Base-by-base conservation (phyloP, 2,329 filamentous ascomycete genomes). In the Paecilomyces sp. region DNA sequence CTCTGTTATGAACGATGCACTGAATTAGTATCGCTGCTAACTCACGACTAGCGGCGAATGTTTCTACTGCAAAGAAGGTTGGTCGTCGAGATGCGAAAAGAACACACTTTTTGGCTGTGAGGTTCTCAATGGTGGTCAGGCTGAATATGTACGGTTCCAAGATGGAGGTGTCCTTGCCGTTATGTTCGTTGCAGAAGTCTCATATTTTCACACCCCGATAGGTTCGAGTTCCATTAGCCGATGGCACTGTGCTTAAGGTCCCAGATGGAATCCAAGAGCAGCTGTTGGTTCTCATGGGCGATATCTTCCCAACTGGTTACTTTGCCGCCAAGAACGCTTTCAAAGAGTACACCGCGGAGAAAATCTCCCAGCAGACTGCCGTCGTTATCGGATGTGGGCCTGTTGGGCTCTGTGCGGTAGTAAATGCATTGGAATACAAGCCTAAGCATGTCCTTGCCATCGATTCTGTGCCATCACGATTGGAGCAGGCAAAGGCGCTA, bases 251-350 rank as follows among this genome's bases (percentile, higher is more conserved):
- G 18, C 83, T 92, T 69, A 88, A 87, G 68, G 88, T 91, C 0
- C 88, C 89, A 0, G 74, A 84, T 1, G 84, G 82, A 9, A 88
- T 95, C 60, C 84, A 87, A 22, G 88, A 93, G 65, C 83, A 89
- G 64, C 86, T 86, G 36, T 80, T 95, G 55, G 86, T 95, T 6
- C 82, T 96, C 25, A 96, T 96, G 92, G 91, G 90, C 15, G 92
- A 96, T 70, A 95, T 96, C 67, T 96, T 94, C 74, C 92, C 92
- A 1, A 91, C 88, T 0, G 77, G 92, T 8, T 96, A 86, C 76
- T 96, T 92, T 67, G 92, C 90, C 5, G 90, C 90, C 5, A 82
- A 83, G 59, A 94, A 91, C 68, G 92, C 87, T 5, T 88, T 96
- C 73, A 84, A 84, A 60, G 77, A 87, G 68, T 80, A 88, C 47